phyloP scores from a whole-genome alignment of 108 stramenopile species.

The Tribonema minus region DNA sequence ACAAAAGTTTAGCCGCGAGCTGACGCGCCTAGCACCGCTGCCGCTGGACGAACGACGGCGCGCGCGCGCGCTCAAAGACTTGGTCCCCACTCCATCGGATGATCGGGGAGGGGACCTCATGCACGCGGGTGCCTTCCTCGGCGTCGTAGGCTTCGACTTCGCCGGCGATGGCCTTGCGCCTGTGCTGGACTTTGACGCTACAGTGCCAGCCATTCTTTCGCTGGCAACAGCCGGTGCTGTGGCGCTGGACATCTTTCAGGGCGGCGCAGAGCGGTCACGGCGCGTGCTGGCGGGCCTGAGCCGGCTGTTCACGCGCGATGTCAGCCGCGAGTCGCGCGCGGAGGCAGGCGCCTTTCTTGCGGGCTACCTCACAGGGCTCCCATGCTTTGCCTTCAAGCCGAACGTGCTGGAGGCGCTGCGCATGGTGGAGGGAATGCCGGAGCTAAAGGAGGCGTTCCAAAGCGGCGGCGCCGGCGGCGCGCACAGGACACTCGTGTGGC shows the following conservation, averaged over 20 bases:
- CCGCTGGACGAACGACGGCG: conserved; percentile 9
- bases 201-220: conserved; percentile 55
- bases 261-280: conserved; percentile 65
- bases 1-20: conserved; percentile 35
- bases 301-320: conserved; percentile 72
- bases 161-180: conserved; percentile 49
- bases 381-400: conserved; percentile 88
- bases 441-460: conserved; percentile 52
- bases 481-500: conserved; percentile 78
- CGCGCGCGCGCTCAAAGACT: conserved; percentile 5
- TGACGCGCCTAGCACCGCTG: conserved; percentile 20
- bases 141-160: conserved; percentile 66
- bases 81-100: conserved; percentile 67
- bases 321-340: conserved; percentile 84
- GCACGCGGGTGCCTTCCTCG: conserved; percentile 63
- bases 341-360: conserved; percentile 83
- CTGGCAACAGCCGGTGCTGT: conserved; percentile 65
- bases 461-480: conserved; percentile 72
- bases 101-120: conserved; percentile 72
- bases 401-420: conserved; percentile 76
- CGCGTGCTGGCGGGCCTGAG: conserved; percentile 73
- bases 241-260: conserved; percentile 56
- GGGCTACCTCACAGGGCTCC: conserved; percentile 80
- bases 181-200: conserved; percentile 58
- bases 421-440: conserved; percentile 13